Conservation (phyloP, 805 yeast genomes). For the Lipomyces yamanashiensis region DNA sequence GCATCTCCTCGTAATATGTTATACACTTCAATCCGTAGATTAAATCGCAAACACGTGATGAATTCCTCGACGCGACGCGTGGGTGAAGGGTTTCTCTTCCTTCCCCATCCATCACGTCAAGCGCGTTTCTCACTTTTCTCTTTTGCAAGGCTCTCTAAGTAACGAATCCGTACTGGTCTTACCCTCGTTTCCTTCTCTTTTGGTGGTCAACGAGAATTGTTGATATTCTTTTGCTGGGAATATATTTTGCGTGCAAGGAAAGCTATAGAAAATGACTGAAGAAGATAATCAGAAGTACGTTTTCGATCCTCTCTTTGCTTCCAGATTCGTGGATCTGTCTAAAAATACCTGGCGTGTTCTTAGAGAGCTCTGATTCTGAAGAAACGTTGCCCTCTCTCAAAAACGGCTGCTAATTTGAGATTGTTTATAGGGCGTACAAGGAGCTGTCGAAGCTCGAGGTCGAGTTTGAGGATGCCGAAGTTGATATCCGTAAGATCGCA, state of each 20-base stretch:
- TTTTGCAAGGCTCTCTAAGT: no score
- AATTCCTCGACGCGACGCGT: background rate
- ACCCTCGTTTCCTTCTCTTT: no score
- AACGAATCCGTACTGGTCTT: no score
- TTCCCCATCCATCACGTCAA: background rate
- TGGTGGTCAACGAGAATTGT: no score
- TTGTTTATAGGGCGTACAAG: slow-evolving; percentile 17
- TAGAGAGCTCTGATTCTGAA: background rate
- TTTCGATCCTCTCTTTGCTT: no score
- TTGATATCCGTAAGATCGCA: slow-evolving; percentile 38
- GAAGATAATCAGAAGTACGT: slow-evolving; percentile 1
- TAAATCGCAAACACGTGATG: background rate
- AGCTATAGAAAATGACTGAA: slow-evolving; percentile 1
- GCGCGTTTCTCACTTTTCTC: no score
- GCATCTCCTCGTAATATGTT: background rate
- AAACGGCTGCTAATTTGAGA: background rate
- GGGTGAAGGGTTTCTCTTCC: background rate
- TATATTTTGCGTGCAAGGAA: background rate
- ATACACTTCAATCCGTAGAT: background rate
- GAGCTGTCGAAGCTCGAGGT: slow-evolving; percentile 39
- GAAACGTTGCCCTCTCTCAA: background rate
- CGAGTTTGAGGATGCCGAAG: slow-evolving; percentile 39
- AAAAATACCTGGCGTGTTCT: no score
- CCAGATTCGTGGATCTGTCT: no score
- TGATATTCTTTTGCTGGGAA: no score